Percentiles rank a stretch among this genome's conserved stretches.
Conservation (phyloP, 73 alveolate species). For the Uronychia setigera region DNA sequence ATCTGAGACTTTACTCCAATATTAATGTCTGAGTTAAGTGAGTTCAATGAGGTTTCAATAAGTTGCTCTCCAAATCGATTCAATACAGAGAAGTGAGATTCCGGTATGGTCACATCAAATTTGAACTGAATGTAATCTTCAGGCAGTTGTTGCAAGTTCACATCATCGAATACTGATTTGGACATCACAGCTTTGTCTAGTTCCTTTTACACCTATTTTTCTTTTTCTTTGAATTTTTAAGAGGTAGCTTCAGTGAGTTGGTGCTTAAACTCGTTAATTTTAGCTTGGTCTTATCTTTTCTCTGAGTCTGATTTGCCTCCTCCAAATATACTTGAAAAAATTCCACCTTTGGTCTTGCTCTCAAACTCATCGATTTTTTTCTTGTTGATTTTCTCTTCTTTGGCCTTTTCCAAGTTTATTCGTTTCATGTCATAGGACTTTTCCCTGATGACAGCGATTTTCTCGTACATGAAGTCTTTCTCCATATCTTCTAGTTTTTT, state of each 20-base stretch:
- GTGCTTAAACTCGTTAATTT: slow-evolving; percentile 31
- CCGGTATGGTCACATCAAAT: slow-evolving; percentile 28
- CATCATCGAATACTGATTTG: slow-evolving; percentile 11
- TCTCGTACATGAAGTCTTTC: slow-evolving; percentile 5
- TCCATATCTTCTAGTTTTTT: slow-evolving; percentile 26
- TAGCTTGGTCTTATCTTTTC: slow-evolving; percentile 18
- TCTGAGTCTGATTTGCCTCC: slow-evolving; percentile 48
- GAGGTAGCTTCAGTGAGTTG: slow-evolving; percentile 7
- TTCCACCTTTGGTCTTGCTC: slow-evolving; percentile 8
- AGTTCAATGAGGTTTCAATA: slow-evolving; percentile 12
- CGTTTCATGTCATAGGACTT: neutral
- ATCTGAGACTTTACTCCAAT: slow-evolving; percentile 10
- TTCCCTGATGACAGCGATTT: slow-evolving; percentile 16
- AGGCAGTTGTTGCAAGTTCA: slow-evolving; percentile 8
- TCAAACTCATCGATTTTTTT: slow-evolving; percentile 42
- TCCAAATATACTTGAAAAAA: slow-evolving; percentile 11
- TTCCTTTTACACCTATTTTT: slow-evolving; percentile 4
- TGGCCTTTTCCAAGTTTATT: slow-evolving; percentile 4
- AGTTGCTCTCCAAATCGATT: neutral
- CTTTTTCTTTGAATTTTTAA: slow-evolving; percentile 4
- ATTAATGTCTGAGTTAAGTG: slow-evolving; percentile 28
- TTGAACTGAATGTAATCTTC: slow-evolving; percentile 26
- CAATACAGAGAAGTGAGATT: slow-evolving; percentile 17
- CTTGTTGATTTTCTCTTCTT: slow-evolving; percentile 8
- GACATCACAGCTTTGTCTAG: neutral